Conservation (phyloP, 1,284 basidiomycete genomes). For the Ganoderma multipileum region DNA sequence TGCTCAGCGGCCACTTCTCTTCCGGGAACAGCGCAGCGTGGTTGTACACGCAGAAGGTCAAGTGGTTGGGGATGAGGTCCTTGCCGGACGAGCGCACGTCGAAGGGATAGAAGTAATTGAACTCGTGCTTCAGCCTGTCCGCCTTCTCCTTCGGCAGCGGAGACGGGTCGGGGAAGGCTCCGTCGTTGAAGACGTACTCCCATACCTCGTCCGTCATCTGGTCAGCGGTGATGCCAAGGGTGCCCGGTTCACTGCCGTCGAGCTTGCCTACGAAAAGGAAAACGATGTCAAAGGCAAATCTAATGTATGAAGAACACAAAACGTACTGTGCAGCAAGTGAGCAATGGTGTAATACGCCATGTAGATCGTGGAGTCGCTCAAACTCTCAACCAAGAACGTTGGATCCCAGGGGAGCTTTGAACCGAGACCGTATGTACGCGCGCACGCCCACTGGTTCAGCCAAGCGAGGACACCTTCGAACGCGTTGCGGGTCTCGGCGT, state of each 20-base stretch:
- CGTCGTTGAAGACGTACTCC: slow-evolving; percentile 91
- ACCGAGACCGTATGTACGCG: slow-evolving; percentile 95
- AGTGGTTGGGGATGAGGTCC: slow-evolving; percentile 95
- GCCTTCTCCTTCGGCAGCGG: slow-evolving; percentile 80
- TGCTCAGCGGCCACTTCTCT: slow-evolving; percentile 91
- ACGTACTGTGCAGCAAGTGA: slow-evolving; percentile 84
- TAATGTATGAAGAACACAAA: slow-evolving; percentile 1
- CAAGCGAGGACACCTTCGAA: slow-evolving; percentile 95
- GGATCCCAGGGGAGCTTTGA: slow-evolving; percentile 98
- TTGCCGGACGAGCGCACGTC: slow-evolving; percentile 99
- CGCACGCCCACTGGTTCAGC: slow-evolving; percentile 99
- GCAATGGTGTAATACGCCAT: slow-evolving; percentile 99
- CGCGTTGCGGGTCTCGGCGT: slow-evolving; percentile 87
- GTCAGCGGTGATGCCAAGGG: slow-evolving; percentile 85
- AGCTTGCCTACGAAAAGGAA: slow-evolving; percentile 75
- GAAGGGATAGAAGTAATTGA: slow-evolving; percentile 98
- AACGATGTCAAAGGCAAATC: slow-evolving; percentile 23
- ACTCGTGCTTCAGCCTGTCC: slow-evolving; percentile 89
- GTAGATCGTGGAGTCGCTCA: slow-evolving; percentile 98
- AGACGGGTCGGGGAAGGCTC: slow-evolving; percentile 74
- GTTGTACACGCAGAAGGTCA: slow-evolving; percentile 95
- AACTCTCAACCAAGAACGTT: slow-evolving; percentile 94
- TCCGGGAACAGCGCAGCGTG: slow-evolving; percentile 96
- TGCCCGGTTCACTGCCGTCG: slow-evolving; percentile 83
- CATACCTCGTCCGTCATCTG: slow-evolving; percentile 98